A percentile compares a stretch with the other conserved stretches of the same genome.
These are phyloP conservation scores for Periconia sp. DNA, from an alignment of 2,329 filamentous ascomycete species.

Conservation along the genomic window DNA sequence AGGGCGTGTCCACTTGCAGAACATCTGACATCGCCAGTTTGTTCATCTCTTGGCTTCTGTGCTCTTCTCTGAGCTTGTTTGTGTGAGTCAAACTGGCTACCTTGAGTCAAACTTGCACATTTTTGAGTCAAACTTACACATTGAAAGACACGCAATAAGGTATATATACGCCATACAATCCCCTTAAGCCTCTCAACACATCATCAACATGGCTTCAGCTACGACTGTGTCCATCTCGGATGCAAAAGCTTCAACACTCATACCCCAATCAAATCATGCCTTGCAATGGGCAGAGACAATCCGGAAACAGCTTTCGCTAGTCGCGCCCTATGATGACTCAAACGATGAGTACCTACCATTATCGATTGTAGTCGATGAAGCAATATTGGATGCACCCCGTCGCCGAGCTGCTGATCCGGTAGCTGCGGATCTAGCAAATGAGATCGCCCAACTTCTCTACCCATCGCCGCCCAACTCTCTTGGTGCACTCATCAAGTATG, in stretches of 20 bases:
- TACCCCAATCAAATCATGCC: constrained; percentile 1
- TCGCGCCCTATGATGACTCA: constrained; percentile 11
- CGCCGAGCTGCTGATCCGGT: constrained; percentile 24
- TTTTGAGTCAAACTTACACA: no score
- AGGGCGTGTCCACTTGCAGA: no score
- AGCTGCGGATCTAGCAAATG: constrained; percentile 19
- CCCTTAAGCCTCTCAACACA: background rate
- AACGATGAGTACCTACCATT: constrained; percentile 12
- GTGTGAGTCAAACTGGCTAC: no score
- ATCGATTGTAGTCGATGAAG: constrained; percentile 20
- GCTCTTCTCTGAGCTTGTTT: no score
- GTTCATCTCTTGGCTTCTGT: no score
- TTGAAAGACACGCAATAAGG: no score
- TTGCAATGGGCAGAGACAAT: constrained; percentile 22
- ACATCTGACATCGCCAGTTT: no score
- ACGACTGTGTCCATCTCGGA: constrained; percentile 9
- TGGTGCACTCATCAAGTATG: constrained; percentile 32
- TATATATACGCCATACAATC: background rate
- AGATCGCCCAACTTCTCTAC: constrained; percentile 30
- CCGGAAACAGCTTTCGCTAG: constrained; percentile 11
- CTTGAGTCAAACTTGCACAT: no score
- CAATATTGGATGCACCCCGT: constrained; percentile 29
- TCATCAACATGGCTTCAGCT: constrained; percentile 15
- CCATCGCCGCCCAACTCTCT: constrained; percentile 22
- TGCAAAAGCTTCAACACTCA: background rate